Evolutionary conservation across 148 eudicot genomes (phyloP).

Genomic region (Rhododendron kiyosumense): DNA sequence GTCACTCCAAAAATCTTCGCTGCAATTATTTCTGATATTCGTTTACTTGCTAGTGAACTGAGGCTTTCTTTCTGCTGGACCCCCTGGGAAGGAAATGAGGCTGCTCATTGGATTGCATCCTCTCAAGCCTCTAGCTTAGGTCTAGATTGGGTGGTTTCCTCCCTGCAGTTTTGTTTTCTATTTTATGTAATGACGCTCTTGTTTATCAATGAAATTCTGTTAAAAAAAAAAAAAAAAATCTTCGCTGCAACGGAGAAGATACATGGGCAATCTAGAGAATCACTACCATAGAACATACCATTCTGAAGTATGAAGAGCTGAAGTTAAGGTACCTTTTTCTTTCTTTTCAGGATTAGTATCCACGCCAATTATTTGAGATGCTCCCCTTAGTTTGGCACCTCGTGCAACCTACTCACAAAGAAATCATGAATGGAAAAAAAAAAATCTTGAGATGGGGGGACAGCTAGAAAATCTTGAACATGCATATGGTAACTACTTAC

Average conservation of each 20-base stretch:
- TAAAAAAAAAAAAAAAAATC: no score
- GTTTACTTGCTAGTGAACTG: no score
- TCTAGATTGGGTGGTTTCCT: no score
- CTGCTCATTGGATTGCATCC: no score
- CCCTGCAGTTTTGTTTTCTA: no score
- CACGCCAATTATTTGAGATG: slow-evolving; percentile 77
- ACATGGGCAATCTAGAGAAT: not conserved
- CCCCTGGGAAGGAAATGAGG: no score
- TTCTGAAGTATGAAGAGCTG: not conserved
- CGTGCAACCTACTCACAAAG: slow-evolving; percentile 41
- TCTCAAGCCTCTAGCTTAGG: no score
- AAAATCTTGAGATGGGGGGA: slow-evolving; percentile 8
- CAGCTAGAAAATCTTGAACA: slow-evolving; percentile 4
- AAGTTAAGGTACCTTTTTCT: slow-evolving; percentile 41
- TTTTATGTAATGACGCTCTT: no score
- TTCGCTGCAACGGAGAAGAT: slow-evolving; percentile 41
- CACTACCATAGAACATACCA: not conserved
- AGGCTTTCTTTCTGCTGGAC: no score
- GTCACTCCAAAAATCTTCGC: slow-evolving; percentile 82
- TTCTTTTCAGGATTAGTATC: slow-evolving; percentile 65
- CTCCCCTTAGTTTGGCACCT: slow-evolving; percentile 65
- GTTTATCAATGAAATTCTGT: no score
- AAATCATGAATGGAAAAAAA: not conserved
- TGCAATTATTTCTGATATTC: no score
- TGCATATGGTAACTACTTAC: slow-evolving; percentile 38